A percentile compares a stretch with the other conserved stretches of the same genome.
phyloP scores from a whole-genome alignment of 73 alveolate species.

The Paramecium bursaria region DNA sequence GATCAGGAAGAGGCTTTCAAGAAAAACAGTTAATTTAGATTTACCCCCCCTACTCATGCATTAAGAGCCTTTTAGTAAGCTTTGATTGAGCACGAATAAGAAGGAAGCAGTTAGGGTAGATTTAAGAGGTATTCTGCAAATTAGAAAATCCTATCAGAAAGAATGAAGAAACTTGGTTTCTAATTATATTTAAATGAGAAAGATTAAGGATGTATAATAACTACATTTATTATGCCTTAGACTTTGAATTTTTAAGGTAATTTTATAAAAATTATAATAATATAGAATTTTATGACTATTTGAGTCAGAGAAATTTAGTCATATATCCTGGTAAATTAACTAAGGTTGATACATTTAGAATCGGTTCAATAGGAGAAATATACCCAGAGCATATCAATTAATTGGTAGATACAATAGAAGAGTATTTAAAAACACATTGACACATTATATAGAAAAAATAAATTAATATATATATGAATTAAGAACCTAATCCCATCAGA shows the following conservation, averaged over 20 bases:
- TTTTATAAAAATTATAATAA: not conserved
- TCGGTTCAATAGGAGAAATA: conserved; percentile 79
- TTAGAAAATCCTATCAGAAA: conserved; percentile 52
- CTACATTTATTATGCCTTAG: conserved; percentile 68
- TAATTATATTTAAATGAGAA: conserved; percentile 63
- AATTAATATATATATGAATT: too few species aligned
- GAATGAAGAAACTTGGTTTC: conserved; percentile 68
- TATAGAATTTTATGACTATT: conserved; percentile 71
- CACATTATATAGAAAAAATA: too few species aligned
- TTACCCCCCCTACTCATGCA: conserved; percentile 82
- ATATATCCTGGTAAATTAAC: conserved; percentile 82
- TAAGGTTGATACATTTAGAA: conserved; percentile 79
- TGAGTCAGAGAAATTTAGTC: conserved; percentile 66
- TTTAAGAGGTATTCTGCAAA: conserved; percentile 69
- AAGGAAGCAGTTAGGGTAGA: conserved; percentile 77
- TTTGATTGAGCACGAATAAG: conserved; percentile 70
- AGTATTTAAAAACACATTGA: too few species aligned
- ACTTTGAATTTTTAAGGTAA: conserved; percentile 71
- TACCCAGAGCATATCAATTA: not conserved
- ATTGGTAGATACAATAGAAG: not conserved
- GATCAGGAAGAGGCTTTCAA: conserved; percentile 72
- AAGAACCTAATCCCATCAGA: too few species aligned
- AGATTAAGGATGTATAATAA: conserved; percentile 70
- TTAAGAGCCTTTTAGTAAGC: conserved; percentile 74
- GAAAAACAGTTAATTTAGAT: conserved; percentile 74